phyloP scores from a whole-genome alignment of 179 eudicot genomes.

The Amaranthus tricolor region DNA sequence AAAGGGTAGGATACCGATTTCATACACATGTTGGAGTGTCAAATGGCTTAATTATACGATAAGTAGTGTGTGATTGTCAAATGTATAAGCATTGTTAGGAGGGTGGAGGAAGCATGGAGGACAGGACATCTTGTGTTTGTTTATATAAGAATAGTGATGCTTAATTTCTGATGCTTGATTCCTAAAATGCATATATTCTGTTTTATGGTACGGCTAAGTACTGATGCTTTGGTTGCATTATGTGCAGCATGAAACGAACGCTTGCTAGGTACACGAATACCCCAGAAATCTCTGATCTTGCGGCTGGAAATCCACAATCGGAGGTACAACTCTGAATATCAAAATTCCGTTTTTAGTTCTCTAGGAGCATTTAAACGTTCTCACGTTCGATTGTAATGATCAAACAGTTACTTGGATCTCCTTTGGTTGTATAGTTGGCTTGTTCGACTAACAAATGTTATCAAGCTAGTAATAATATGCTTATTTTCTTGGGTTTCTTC shows the following conservation, averaged over 20 bases:
- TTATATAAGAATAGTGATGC: too few relatives aligned
- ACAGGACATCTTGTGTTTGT: too few relatives aligned
- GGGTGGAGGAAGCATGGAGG: too few relatives aligned
- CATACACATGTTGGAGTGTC: too few relatives aligned
- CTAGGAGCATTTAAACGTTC: too few relatives aligned
- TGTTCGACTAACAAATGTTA: too few relatives aligned
- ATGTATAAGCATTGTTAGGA: too few relatives aligned
- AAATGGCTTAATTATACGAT: too few relatives aligned
- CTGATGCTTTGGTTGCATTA: neutral
- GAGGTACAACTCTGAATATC: conserved; percentile 37
- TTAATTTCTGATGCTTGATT: too few relatives aligned
- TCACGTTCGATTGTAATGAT: neutral
- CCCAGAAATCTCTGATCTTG: conserved; percentile 28
- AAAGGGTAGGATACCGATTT: too few relatives aligned
- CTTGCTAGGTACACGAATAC: conserved; percentile 46
- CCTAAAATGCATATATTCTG: neutral
- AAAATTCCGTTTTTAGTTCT: too few relatives aligned
- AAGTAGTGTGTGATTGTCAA: too few relatives aligned
- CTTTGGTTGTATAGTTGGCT: neutral
- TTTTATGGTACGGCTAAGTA: neutral
- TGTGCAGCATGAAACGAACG: conserved; percentile 49
- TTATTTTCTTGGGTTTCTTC: neutral
- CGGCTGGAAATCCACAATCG: conserved; percentile 24
- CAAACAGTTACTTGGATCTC: neutral
- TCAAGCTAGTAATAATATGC: neutral